Evolutionary conservation across 1,284 basidiomycete genomes (phyloP), one percentile per base, ranked within the genome.

Genomic region (Rhodotorula sp.): DNA sequence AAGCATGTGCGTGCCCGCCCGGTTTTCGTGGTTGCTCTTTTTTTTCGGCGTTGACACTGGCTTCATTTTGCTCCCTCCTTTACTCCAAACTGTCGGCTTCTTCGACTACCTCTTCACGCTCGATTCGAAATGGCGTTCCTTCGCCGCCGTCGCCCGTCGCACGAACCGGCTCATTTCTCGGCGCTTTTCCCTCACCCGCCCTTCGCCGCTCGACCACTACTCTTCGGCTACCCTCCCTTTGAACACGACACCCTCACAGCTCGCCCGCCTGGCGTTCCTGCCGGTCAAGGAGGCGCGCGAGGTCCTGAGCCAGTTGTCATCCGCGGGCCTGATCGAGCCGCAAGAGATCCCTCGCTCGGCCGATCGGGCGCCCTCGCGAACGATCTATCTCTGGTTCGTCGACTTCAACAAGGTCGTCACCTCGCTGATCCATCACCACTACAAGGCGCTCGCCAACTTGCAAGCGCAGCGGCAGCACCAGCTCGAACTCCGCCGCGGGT

Each of bases 201-300:
- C 34, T 34, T 34, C 34, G 34, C 34, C 34, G 34, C 7, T 34
- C 7, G 49, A 18, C 21, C 5, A 6, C 0, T 56, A 12, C 39
- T 5, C 29, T 10, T 43, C 20, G 29, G n/a, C 51, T 2, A 3
- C 26, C 34, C 16, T 1, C 26, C 18, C 29, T 8, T 31, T 3
- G 14, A 60, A 16, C 34, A 69, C 29, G 62, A 56, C 58, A 63
- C 58, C 20, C 51, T 23, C 59, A n/a, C 76, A 96, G 92, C 90
- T 99, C 57, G 91, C 93, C 31, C 96, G 97, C 82, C 85, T 91
- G 60, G 92, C 93, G 7, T 92, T 99, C 88, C 90, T 98, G 84
- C 87, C 92, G 1, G 86, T 90, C 51, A 92, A 92, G 79, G 91
- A 95, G 77, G 90, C 92, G 62, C 88, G 96, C 62, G 89, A 90